Base-by-base conservation (phyloP, 2,329 filamentous ascomycete species). In the Aspergillus cejpii region DNA sequence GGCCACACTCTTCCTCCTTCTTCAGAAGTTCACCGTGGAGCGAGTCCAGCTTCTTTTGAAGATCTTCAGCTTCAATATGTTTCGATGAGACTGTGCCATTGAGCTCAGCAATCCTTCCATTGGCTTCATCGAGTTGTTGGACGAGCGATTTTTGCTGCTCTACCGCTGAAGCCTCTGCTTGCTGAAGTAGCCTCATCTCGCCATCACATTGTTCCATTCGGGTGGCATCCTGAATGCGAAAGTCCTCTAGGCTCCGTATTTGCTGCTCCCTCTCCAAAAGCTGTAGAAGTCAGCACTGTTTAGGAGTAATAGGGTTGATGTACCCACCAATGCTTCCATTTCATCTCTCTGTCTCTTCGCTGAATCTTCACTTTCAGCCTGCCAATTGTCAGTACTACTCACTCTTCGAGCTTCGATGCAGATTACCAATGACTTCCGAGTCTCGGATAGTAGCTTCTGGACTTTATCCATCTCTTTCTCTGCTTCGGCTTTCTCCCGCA, bases 1-100 rank as follows among this genome's bases (percentile, higher is more conserved):
- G 48, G 15, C 28, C 5, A 24, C 59, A 54, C n/a, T 64, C 61
- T 46, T 69, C 59, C 6, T 61, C 60, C 17, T 64, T 65, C 19
- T 50, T 33, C 10, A 47, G 37, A 2, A 55, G 21, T 17, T 56
- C 44, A 1, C 34, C 17, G 24, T 55, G 48, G 11, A 59, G 38
- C 5, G 29, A 27, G 14, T 52, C 44, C 5, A 54, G 37, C 23
- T 49, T 56, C 6, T 37, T 41, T 37, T 56, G 41, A 10, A 50
- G 23, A 7, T 49, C n/a, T 53, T 38, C 5, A 24, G 21, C 5
- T 12, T 52, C 48, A 11, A 41, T 40, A 3, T 27, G 29, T 15
- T 39, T 43, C 19, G 21, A n/a, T 4, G 37, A 17, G 2, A 54
- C 24, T 10, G 52, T 47, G 2, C 45, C 40, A 38, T 62, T 57